phyloP scores from a whole-genome alignment of 352 stramenopile species.

The Pythium aristosporum region DNA sequence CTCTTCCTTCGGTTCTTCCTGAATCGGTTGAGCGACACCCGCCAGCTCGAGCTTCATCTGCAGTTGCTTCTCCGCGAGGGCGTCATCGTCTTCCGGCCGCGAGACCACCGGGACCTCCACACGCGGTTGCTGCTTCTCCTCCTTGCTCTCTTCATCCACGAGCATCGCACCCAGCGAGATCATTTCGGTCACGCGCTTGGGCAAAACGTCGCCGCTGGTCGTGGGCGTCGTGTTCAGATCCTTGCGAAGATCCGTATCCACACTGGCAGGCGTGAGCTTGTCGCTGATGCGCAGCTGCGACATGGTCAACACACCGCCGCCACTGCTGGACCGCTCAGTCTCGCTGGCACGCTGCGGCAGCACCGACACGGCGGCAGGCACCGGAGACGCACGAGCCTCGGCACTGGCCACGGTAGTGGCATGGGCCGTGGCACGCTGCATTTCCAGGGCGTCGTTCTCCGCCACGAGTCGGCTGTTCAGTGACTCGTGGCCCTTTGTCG shows the following conservation, averaged over 20 bases:
- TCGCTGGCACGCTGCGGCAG: conserved; percentile 4
- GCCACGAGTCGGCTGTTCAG: background rate
- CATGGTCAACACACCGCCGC: conserved; percentile 16
- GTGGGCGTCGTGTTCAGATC: conserved; percentile 15
- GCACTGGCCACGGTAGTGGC: background rate
- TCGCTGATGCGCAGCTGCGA: conserved; percentile 27
- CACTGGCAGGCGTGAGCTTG: conserved; percentile 10
- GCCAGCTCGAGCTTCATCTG: background rate
- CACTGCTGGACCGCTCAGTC: conserved; percentile 4
- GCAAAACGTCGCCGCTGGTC: conserved; percentile 7
- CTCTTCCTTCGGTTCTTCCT: too few relatives aligned
- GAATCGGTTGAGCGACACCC: background rate
- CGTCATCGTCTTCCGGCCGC: too few relatives aligned
- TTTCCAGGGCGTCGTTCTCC: background rate
- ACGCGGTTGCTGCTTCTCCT: conserved; percentile 2
- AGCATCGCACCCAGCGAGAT: conserved; percentile 22
- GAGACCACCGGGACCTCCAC: background rate
- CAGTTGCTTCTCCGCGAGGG: background rate
- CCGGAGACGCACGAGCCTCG: background rate
- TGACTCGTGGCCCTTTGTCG: background rate
- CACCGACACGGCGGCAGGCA: background rate
- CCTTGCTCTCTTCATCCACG: conserved; percentile 9
- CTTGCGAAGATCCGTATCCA: conserved; percentile 12
- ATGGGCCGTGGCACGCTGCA: background rate
- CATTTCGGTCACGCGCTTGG: conserved; percentile 28